Base-by-base conservation (phyloP, 2,329 filamentous ascomycete species). In the Anthostomella pinea region DNA sequence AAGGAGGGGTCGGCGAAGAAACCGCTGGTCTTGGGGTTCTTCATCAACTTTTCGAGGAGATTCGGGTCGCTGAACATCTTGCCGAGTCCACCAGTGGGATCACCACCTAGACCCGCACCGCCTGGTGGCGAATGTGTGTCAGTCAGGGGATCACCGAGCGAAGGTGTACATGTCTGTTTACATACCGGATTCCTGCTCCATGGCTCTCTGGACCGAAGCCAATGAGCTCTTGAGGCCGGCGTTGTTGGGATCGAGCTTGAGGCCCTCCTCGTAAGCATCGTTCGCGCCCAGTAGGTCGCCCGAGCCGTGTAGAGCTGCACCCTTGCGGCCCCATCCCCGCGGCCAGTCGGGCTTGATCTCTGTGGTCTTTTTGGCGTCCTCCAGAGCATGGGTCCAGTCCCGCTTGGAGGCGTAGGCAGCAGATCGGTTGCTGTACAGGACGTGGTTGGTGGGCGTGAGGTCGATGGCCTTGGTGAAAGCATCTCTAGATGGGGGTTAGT, bases 331-430 rank as follows among this genome's bases (percentile, higher is more conserved):
- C 85, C 88, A 96, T 50, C 93, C 93, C 70, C 97, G 97, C 42
- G 88, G 82, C 93, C 93, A 98, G 72, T 97, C 93, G 9, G 91
- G 85, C 75, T 98, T 97, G 64, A 98, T 73, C 67, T 95, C 80
- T 37, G 85, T 94, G 3, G 88, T 93, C 76, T 96, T 96, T 60
- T 83, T 83, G 39, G 93, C 93, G 73, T 98, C 93, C 46, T 85
- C 75, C 17, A 97, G 71, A 14, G 93, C 93, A 51, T 84, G 77
- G 47, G 85, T 72, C 74, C 86, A 98, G 41, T 97, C 81, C 64
- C 83, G 87, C 66, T 95, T 85, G 35, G 93, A 96, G 28, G 91
- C 87, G 59, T 95, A 79, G 29, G 80, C 81, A 39, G 80, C 93
- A 19, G 93, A 97, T 53, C 93, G 83, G 70, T 98, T 98, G 59